These are phyloP conservation scores for Gamarada debralockiae DNA, from an alignment of 495 filamentous ascomycete species.

Conservation along the genomic window DNA sequence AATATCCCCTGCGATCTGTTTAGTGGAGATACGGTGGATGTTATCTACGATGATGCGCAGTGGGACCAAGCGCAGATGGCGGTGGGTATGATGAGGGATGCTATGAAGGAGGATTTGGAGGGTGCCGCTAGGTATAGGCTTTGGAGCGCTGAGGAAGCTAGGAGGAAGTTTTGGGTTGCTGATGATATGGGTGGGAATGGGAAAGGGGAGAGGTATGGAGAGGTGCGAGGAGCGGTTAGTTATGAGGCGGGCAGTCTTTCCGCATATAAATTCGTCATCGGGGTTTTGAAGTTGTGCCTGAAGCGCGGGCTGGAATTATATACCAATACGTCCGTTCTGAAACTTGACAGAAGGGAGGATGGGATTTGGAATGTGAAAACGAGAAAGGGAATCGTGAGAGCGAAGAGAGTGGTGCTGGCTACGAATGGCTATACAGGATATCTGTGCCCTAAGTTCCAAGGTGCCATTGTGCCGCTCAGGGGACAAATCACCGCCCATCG, in stretches of 20 bases:
- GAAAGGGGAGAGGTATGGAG: constrained; percentile 20
- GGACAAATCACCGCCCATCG: constrained; percentile 65
- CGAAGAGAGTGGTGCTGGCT: constrained; percentile 57
- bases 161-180: constrained; percentile 37
- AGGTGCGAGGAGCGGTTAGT: constrained; percentile 42
- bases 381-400: constrained; percentile 45
- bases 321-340: constrained; percentile 53
- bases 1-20: constrained; percentile 47
- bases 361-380: constrained; percentile 42
- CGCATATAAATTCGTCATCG: constrained; percentile 60
- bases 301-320: constrained; percentile 53
- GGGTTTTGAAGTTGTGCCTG: constrained; percentile 52
- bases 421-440: constrained; percentile 70
- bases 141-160: constrained; percentile 40
- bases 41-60: constrained; percentile 48
- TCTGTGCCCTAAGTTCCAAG: constrained; percentile 51
- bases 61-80: constrained; percentile 38
- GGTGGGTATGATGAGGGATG: constrained; percentile 39
- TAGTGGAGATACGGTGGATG: constrained; percentile 52
- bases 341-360: constrained; percentile 27
- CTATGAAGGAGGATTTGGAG: constrained; percentile 34
- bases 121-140: constrained; percentile 44
- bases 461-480: constrained; percentile 61
- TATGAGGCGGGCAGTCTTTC: constrained; percentile 62
- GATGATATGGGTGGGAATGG: background rate